Base-by-base conservation (phyloP, 1,284 basidiomycete genomes). In the Athelia sp. region DNA sequence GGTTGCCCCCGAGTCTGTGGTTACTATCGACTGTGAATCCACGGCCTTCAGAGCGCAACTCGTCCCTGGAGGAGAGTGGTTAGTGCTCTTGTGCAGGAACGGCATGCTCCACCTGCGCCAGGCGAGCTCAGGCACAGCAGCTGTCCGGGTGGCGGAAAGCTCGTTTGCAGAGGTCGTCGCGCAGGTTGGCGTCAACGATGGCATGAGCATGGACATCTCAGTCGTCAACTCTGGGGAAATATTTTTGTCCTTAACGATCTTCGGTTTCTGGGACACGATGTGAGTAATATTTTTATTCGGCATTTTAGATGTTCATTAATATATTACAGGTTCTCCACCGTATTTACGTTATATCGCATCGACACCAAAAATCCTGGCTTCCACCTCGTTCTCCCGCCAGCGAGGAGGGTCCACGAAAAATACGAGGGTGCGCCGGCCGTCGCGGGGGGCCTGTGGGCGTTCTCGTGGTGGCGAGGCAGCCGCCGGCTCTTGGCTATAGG, bases 171-270 rank as follows among this genome's bases (percentile, higher is more conserved):
- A n/a, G 36, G 19, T 40, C 6, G 36, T n/a, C n/a, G 36, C 15
- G 9, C 8, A 40, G 9, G 36, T 40, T n/a, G 36, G 36, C 19
- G 36, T n/a, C 36, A 40, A 40, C 19, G 36, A 40, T 40, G 36
- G 36, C 6, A 40, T 40, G 19, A 40, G 19, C n/a, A 40, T 40
- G 36, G 9, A 6, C 9, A 17, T 40, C n/a, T 40, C 36, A 21
- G n/a, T n/a, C 6, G 6, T n/a, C 36, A n/a, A 40, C 19, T 6
- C 9, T 40, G n/a, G 19, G n/a, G 36, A 40, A n/a, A 8, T 21
- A 40, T 21, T 40, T 40, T n/a, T 40, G 36, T 40, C 36, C 8
- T 40, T 40, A n/a, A 40, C 36, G n/a, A 40, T 40, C 15, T 40
- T 40, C 15, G 15, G 36, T 6, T 40, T n/a, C 15, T 21, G 36